Base-by-base conservation (phyloP, 805 yeast species). In the Metschnikowia orientalis region DNA sequence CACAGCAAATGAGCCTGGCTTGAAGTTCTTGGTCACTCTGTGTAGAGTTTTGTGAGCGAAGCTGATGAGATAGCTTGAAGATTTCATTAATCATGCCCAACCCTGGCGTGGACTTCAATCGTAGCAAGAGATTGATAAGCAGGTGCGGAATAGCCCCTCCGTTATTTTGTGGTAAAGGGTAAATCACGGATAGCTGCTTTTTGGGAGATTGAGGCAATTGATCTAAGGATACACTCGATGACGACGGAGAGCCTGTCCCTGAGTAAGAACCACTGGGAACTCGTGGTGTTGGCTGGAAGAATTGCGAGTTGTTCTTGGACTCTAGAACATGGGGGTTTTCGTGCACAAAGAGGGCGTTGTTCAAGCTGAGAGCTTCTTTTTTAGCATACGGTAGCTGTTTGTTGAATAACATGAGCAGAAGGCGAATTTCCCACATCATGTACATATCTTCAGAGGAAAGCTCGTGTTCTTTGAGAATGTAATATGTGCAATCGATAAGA, bases 91-190 rank as follows among this genome's bases (percentile, higher is more conserved):
- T 56, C 14, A 70, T 44, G 17, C 53, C 45, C 37, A 70, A 33
- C 35, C 62, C 69, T 5, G 74, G 67, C 1, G 65, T 58, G 18
- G 68, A 57, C 37, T 63, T 70, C 32, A 73, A 52, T 33, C 73
- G 51, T 19, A 67, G 53, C 16, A 73, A 35, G 14, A 69, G 30
- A 23, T 46, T 38, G 16, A 65, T 38, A 21, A 65, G 42, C 33
- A 42, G 45, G 40, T 55, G 50, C 8, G 48, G 41, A n/a, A 63
- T 53, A 6, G 27, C 20, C 5, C 56, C 46, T 18, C 55, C 48
- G 24, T 60, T 62, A 34, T 61, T 62, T 26, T 57, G 57, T 8
- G 69, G 69, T 12, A 66, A 45, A 4, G 69, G 70, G 31, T 53
- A 57, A 2, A 58, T 48, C 10, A 26, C 28, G 3, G 16, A 17